phyloP scores from a whole-genome alignment of 2,329 filamentous ascomycete species.

The Chaetomium sp. region DNA sequence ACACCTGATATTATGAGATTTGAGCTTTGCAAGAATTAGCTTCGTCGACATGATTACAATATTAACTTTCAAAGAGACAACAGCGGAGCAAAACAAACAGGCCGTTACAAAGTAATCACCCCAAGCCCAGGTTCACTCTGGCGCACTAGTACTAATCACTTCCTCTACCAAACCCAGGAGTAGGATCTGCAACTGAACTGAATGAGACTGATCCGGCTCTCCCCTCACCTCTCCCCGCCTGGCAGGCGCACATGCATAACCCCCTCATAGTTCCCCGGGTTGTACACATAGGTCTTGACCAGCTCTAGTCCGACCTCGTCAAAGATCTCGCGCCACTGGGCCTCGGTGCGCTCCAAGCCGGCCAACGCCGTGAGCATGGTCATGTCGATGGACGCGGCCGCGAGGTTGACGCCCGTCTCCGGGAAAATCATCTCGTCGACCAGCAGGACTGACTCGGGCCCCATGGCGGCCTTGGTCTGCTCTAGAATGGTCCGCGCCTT shows the following conservation, averaged over 20 bases:
- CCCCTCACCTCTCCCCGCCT: background rate
- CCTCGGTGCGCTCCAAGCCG: background rate
- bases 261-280: background rate
- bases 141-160: too few species aligned
- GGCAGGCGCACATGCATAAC: background rate
- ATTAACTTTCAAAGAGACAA: too few species aligned
- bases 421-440: background rate
- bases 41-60: too few species aligned
- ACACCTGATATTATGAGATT: too few species aligned
- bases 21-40: too few species aligned
- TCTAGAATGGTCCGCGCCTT: background rate
- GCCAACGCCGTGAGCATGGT: background rate
- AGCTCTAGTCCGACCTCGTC: background rate
- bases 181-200: too few species aligned
- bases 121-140: too few species aligned
- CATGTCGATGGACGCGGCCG: background rate
- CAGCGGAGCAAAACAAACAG: too few species aligned
- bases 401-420: background rate
- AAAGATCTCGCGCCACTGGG: background rate
- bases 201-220: too few species aligned
- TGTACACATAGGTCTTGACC: background rate
- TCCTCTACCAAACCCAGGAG: too few species aligned
- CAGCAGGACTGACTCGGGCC: background rate
- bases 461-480: background rate
- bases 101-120: too few species aligned